Evolutionary conservation across 2,329 filamentous ascomycete genomes (phyloP), one percentile per base, ranked within the genome.

Genomic region (Paramyrothecium roridum): DNA sequence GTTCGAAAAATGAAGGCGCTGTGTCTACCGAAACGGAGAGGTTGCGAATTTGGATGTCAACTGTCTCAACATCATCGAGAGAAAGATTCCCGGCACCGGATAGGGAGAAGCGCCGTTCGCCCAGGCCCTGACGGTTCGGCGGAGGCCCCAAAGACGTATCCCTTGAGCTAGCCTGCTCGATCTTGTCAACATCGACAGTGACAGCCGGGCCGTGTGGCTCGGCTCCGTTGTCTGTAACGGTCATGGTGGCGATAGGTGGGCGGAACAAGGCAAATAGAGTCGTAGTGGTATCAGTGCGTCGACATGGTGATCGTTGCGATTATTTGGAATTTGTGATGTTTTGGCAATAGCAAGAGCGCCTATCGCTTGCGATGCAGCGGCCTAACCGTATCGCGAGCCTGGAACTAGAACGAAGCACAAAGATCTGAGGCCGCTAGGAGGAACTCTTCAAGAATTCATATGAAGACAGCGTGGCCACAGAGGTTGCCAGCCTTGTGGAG

Each of bases 21-120:
- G 82, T 80, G 56, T 87, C 80, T 19, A 87, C 82, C 1, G 75
- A 78, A 8, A 87, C 80, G 1, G 75, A 73, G 3, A 86, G 73
- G 59, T 78, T 71, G 45, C 81, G 79, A 22, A 86, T 77, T 53
- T 76, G 76, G 20, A 86, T 76, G 45, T 79, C 69, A 8, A 85
- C 81, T 1, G 80, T 73, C 22, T 81, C 74, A n/a, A 86, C 83
- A 67, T 81, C 81, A 58, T 76, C 74, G 1, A 80, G 70, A 10
- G 75, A 78, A 21, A 79, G 64, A 34, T 70, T 67, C 17, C 69
- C 71, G 1, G 68, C 72, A 22, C 67, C 68, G 1, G 69, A 68
- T 4, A 72, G 54, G 1, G 70, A 69, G 43, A 70, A 57, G 3
- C 67, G 63, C 1, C 52, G 59, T 1, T 56, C 54, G 3, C 60